These are phyloP conservation scores for Microascus cirrosus DNA, from an alignment of 2,329 filamentous ascomycete genomes.

Conservation along the genomic window DNA sequence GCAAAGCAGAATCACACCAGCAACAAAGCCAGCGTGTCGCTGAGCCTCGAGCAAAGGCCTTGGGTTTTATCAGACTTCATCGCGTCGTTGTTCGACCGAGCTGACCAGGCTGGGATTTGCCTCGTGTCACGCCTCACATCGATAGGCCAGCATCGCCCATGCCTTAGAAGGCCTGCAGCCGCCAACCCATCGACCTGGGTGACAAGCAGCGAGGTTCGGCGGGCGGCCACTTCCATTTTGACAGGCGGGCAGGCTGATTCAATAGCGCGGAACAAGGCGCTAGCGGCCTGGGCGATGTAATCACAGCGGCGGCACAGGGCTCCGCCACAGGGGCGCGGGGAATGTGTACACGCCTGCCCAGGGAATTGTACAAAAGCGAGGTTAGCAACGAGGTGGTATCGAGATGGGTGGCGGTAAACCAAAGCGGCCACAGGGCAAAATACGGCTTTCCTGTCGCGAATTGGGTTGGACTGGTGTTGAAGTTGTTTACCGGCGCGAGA, in stretches of 20 bases:
- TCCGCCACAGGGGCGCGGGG: neutral
- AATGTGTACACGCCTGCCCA: neutral
- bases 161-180: neutral
- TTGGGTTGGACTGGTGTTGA: no score
- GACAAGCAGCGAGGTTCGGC: neutral
- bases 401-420: neutral
- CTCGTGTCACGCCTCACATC: conserved; percentile 3
- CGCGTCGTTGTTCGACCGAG: neutral
- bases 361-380: neutral
- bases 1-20: neutral
- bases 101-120: neutral
- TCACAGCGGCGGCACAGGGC: neutral
- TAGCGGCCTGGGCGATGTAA: neutral
- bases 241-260: neutral
- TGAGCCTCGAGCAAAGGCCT: neutral
- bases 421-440: neutral
- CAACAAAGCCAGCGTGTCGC: neutral
- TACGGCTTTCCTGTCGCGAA: neutral
- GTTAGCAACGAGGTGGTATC: neutral
- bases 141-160: neutral
- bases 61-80: neutral
- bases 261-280: neutral
- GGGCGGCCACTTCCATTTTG: neutral
- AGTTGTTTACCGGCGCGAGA: no score
- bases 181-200: neutral